A percentile compares a stretch with the other conserved stretches of the same genome.
Evolutionary conservation across 371 early-diverging fungal genomes (phyloP).

Genomic region (Circinella umbellata): DNA sequence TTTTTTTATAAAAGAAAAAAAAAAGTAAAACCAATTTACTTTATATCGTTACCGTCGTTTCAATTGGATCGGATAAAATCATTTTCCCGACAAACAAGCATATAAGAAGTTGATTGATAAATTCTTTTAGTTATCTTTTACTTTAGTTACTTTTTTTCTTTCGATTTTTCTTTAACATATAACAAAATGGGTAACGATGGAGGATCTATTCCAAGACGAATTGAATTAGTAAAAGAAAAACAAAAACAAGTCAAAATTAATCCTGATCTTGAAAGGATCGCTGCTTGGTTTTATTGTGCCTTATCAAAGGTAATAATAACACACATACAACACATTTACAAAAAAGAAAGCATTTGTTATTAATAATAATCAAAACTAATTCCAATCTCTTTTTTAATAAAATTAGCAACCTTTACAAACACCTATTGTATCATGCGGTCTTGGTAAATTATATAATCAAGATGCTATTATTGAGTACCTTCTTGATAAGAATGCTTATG

Average conservation of each 20-base stretch:
- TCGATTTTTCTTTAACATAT: no score
- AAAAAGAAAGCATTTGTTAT: background rate
- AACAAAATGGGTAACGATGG: slow-evolving; percentile 93
- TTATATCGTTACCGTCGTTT: background rate
- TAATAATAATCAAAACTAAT: no score
- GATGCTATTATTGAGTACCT: slow-evolving; percentile 87
- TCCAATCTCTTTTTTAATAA: background rate
- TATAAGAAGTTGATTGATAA: no score
- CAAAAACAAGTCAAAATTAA: slow-evolving; percentile 77
- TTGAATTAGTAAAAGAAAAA: slow-evolving; percentile 93
- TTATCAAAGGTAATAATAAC: slow-evolving; percentile 74
- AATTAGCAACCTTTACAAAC: slow-evolving; percentile 64
- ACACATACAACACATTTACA: no score
- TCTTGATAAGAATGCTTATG: slow-evolving; percentile 75
- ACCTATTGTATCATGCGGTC: slow-evolving; percentile 82
- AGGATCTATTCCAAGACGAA: slow-evolving; percentile 93
- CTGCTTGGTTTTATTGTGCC: slow-evolving; percentile 84
- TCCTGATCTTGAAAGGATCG: slow-evolving; percentile 66
- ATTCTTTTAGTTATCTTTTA: no score
- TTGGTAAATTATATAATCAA: slow-evolving; percentile 94
- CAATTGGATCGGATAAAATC: background rate
- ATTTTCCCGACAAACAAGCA: background rate
- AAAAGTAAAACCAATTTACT: no score
- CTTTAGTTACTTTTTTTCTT: no score
- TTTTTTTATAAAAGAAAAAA: no score